Percentiles rank a stretch among this genome's conserved stretches.
Conservation (phyloP, 805 yeast genomes). For the Yarrowia sp. region DNA sequence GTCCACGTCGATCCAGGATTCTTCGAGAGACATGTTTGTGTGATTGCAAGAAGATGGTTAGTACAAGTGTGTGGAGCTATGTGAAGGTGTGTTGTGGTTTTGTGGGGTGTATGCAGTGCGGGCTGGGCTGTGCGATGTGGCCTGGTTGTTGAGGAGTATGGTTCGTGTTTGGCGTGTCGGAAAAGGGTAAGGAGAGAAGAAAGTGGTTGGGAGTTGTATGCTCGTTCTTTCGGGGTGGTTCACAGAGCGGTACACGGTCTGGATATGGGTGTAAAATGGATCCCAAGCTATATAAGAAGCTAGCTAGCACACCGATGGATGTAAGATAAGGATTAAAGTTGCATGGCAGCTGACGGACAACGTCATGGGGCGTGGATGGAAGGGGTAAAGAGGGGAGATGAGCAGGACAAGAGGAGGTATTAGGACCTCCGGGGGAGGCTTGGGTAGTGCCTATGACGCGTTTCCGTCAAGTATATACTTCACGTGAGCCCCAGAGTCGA, state of each 20-base stretch:
- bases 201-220: too few relatives aligned
- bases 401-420: not conserved
- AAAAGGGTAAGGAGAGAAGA: too few relatives aligned
- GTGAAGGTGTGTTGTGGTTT: not conserved
- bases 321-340: conserved; percentile 19
- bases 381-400: conserved; percentile 18
- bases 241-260: not conserved
- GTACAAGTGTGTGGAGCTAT: too few relatives aligned
- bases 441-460: not conserved
- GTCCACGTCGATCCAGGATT: conserved; percentile 23
- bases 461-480: too few relatives aligned
- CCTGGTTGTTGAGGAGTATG: not conserved
- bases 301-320: not conserved
- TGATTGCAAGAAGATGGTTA: not conserved
- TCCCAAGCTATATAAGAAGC: not conserved
- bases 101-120: not conserved
- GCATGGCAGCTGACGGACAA: conserved; percentile 23
- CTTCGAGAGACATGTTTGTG: conserved; percentile 12
- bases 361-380: conserved; percentile 18
- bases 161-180: not conserved
- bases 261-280: not conserved
- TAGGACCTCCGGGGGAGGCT: not conserved
- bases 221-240: too few relatives aligned
- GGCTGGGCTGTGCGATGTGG: not conserved
- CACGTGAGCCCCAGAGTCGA: too few relatives aligned